Base-by-base conservation (phyloP, 176 grass and related monocot genomes). In the Avena sativa region DNA sequence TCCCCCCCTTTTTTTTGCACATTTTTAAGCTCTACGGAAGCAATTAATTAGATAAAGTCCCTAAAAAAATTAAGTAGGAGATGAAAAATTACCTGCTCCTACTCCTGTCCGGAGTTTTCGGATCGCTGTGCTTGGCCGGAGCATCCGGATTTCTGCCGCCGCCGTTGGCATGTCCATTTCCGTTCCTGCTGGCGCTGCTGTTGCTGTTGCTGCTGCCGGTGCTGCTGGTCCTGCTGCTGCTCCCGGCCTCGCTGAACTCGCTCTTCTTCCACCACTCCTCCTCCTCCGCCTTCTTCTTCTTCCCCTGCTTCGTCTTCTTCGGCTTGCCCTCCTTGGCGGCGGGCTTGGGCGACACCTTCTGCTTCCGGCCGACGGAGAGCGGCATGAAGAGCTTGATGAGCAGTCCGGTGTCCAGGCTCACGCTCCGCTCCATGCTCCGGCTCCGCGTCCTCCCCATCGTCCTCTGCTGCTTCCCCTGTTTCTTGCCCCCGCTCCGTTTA, bases 311-410 rank as follows among this genome's bases (percentile, higher is more conserved):
- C 57, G 30, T 17, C 62, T 40, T 17, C 59, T 71, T 81, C n/a
- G 20, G 67, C 78, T 86, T 70, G 6, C 2, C 5, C 20, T 79
- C 76, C 15, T 88, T 89, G 81, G 12, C 17, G 52, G 79, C 34
- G 0, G 85, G 88, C 80, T 81, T 90, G 5, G 88, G 90, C 40
- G 90, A 94, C 20, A 92, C 89, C 86, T 92, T 98, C 89, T 91
- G 94, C 84, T 56, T 90, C 38, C 86, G 47, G 53, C 81, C 76
- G 63, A 90, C 3, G 48, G 85, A 94, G n/a, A 92, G 74, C 13
- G 96, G 90, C 8, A 88, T 17, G 87, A 94, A 92, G 86, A 96
- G 82, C 79, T 90, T 98, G 81, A 92, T 88, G 52, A 98, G 86
- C 59, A 94, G 79, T 8, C 92, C 91, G 0, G 89, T 91, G 76